A percentile compares a stretch with the other conserved stretches of the same genome.
phyloP scores from a whole-genome alignment of 2,329 filamentous ascomycete species.

The Fusarium palustre region DNA sequence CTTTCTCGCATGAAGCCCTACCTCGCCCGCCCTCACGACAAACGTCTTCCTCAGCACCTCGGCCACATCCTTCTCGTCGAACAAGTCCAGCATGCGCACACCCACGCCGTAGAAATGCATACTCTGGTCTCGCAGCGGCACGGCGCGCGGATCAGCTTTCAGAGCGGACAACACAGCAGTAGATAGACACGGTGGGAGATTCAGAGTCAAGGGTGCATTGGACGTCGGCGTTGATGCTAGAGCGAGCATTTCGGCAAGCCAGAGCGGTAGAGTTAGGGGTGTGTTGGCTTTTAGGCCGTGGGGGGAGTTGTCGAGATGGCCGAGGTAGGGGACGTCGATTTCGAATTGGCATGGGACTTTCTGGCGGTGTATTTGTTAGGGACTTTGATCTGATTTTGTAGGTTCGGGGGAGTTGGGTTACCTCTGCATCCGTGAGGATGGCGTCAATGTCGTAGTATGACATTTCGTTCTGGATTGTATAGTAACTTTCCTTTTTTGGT shows the following conservation, averaged over 20 bases:
- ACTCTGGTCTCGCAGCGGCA: slow-evolving; percentile 84
- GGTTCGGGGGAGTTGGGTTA: slow-evolving; percentile 50
- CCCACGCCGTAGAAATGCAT: slow-evolving; percentile 90
- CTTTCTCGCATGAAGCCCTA: slow-evolving; percentile 90
- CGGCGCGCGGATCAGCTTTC: slow-evolving; percentile 87
- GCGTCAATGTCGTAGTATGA: slow-evolving; percentile 88
- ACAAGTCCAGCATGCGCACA: slow-evolving; percentile 86
- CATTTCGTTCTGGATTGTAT: slow-evolving; percentile 52
- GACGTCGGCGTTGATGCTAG: slow-evolving; percentile 67
- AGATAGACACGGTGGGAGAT: slow-evolving; percentile 81
- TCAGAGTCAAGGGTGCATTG: slow-evolving; percentile 78
- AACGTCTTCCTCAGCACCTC: slow-evolving; percentile 82
- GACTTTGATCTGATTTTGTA: background rate
- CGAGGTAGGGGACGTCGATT: slow-evolving; percentile 85
- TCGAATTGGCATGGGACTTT: slow-evolving; percentile 98
- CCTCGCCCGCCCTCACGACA: slow-evolving; percentile 81
- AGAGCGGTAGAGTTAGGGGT: slow-evolving; percentile 85
- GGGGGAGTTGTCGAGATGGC: slow-evolving; percentile 88
- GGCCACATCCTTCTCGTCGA: slow-evolving; percentile 83
- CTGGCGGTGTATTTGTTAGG: slow-evolving; percentile 57
- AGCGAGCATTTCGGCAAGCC: slow-evolving; percentile 94
- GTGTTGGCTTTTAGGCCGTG: slow-evolving; percentile 82
- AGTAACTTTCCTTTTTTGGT: slow-evolving; percentile 5
- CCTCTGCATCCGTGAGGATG: slow-evolving; percentile 87
- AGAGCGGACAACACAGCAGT: slow-evolving; percentile 87